Evolutionary conservation across 345 rosid species (phyloP).

Genomic region (Rhizophora apiculata): DNA sequence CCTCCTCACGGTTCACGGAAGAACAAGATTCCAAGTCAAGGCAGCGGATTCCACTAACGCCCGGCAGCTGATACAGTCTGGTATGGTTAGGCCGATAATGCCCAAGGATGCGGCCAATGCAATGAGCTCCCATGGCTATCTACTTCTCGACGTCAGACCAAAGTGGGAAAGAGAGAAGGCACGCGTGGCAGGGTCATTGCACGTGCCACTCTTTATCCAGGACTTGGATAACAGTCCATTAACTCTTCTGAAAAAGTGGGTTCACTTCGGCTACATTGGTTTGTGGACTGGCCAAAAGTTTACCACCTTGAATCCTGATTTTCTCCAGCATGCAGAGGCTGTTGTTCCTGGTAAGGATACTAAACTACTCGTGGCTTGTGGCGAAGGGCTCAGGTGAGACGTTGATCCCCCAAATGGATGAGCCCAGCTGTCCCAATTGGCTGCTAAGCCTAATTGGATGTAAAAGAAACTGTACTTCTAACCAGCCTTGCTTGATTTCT

Average conservation of each 20-base stretch:
- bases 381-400: constrained; percentile 83
- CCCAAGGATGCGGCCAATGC: constrained; percentile 57
- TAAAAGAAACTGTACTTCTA: no score
- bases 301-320: constrained; percentile 61
- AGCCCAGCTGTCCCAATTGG: no score
- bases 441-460: no score
- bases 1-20: constrained; percentile 10
- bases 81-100: constrained; percentile 49
- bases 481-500: not conserved
- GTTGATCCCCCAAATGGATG: not conserved
- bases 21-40: constrained; percentile 18
- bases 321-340: constrained; percentile 46
- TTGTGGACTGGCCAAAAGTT: constrained; percentile 92
- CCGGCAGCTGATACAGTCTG: constrained; percentile 60
- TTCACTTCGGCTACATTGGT: constrained; percentile 87
- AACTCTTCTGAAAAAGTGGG: constrained; percentile 87
- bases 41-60: constrained; percentile 28
- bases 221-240: constrained; percentile 62
- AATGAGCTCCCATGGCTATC: constrained; percentile 48
- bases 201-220: constrained; percentile 73
- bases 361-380: constrained; percentile 79
- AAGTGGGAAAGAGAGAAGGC: constrained; percentile 83
- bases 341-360: constrained; percentile 56
- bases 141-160: constrained; percentile 72
- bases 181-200: constrained; percentile 63